Evolutionary conservation across 768 basidiomycete species (phyloP), one percentile per base, ranked within the genome.

Genomic region (Russula foetens): DNA sequence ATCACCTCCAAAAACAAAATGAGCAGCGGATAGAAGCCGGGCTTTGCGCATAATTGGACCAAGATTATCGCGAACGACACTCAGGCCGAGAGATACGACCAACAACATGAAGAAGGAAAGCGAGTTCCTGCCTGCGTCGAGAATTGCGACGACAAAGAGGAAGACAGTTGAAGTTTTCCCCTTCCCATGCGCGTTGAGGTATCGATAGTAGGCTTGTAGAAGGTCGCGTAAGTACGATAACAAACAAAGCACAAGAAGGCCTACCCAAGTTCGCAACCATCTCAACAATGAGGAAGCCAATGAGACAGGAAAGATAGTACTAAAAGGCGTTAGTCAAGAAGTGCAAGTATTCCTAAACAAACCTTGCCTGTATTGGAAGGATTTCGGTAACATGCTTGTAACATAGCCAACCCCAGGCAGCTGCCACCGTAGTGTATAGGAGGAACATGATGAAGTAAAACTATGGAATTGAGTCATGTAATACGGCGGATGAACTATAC

Each of bases 101-200:
- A 98, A 77, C 23, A 99, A 79, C 79, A 98, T 83, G 75, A 98
- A 98, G 76, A 98, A 94, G 1, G 92, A 94, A 71, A 95, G 79
- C 2, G 93, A 90, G 69, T 98, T 98, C 48, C 97, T 77, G 7
- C 90, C 95, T 9, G 97, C 96, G 68, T 98, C 95, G 46, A 98
- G 76, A 61, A 95, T 91, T n/a, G 94, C 89, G 43, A 96, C 93
- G 63, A 98, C 88, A 59, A 98, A 89, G 46, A 99, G 84, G 75
- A 98, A 96, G n/a, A 88, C 82, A 1, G 85, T 89, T 0, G 93
- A 85, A 24, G 88, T 78, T 3, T 84, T 77, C 44, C 84, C 81
- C 66, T 77, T 85, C 19, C 86, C 89, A 63, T 92, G 89, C 2
- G 86, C 87, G 70, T 98, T 98, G 64, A 98, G 83, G 71, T 93